Evolutionary conservation across 169 alveolate genomes (phyloP), one percentile per base, ranked within the genome.

Genomic region (Eimeria mitis): DNA sequence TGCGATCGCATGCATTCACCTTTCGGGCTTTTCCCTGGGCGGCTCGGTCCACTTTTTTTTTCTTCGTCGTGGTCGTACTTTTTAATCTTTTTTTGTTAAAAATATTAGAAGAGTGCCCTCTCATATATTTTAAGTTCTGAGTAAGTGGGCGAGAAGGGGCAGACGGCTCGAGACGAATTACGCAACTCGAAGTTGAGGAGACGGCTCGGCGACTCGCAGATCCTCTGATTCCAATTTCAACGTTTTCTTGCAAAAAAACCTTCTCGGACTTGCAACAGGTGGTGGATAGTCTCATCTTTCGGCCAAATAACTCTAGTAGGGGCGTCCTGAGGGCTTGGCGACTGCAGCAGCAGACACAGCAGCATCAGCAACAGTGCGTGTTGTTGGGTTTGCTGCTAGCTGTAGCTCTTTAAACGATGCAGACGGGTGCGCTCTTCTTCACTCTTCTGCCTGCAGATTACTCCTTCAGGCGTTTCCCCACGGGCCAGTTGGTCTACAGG

Each of bases 1-100:
- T 23, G 63, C 85, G 85, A 75, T 75, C 85, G 85, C 85, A 75
- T 75, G 85, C 85, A 47, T 75, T 68, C 76, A 68, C 2, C 76
- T 68, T 68, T 68, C 76, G 76, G 76, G 76, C 76, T 68, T 68
- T 68, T 47, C 47, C 76, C 47, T 28, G 76, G 23, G 25, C 13
- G 47, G 19, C 76, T 8, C 31, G 37, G 71, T 63, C 9, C 28
- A 34, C 76, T 9, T 37, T 63, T 63, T 19, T 59, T 23, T 23
- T 25, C 23, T 63, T 25, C 31, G 28, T 11, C 28, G 25, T 8
- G 47, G 6, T 68, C 31, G 1, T 68, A 8, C 23, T 47, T 28
- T 68, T 31, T 21, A 63, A 40, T 63, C 73, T 34, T 68, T 68
- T 68, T 68, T 31, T 68, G 76, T 31, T 68, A 68, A 68, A 68